Evolutionary conservation across 2,329 filamentous ascomycete species (phyloP), one percentile per base, ranked within the genome.

Genomic region (Fonsecaea monophora): DNA sequence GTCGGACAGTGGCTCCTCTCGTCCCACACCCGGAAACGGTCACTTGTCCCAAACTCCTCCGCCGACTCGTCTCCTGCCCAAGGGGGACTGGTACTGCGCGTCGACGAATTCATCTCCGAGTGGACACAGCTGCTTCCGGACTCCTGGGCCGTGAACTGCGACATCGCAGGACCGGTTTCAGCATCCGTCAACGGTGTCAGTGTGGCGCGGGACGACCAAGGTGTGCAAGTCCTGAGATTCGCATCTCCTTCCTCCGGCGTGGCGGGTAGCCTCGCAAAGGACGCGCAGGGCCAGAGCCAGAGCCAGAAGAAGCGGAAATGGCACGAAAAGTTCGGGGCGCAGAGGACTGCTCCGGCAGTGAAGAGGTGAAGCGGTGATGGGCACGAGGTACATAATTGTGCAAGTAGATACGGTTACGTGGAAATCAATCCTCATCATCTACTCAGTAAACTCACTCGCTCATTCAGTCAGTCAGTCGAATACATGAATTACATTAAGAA

Each of bases 321-420:
- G 72, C 72, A 74, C 62, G 72, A 74, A 61, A 73, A 72, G 55
- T 74, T 74, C 58, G 68, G 62, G 8, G 71, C 67, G n/a, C 69
- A 72, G 66, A 69, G 71, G 42, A 63, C n/a, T 15, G 42, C 40
- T 32, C 53, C 57, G 12, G 40, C 53, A 9, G 18, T 18, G n/a
- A 53, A 37, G 48, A 61, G 54, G 62, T 56, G 2, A 25, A 25
- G 25, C 25, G 25, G 25, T 25, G 25, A 25, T 25, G 25, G 25
- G 21, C 1, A 21, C 21, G 21, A 21, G 25, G 25, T 25, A 25
- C 25, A 25, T 25, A 25, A 25, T 3, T 2, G 25, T 25, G 25
- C 3, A 25, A 3, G 25, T 25, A 25, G 25, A 25, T 25, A 25
- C 25, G 25, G 25, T 25, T 25, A 2, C 25, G 3, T 2, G 25